Evolutionary conservation across 768 basidiomycete genomes (phyloP), one percentile per base, ranked within the genome.

Genomic region (Chiua virens): DNA sequence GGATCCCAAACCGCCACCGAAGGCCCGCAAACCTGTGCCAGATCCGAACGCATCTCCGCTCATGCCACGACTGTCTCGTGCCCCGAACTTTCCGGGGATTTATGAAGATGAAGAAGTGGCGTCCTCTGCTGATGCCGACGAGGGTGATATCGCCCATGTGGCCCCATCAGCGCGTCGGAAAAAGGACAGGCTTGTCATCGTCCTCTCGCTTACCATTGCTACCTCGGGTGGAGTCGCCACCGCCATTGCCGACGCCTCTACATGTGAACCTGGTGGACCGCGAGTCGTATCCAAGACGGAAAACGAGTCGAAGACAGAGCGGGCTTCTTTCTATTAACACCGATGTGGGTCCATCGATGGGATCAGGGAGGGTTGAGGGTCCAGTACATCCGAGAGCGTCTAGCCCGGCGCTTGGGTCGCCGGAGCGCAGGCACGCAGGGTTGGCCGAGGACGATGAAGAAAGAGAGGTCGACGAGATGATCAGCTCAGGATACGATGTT

Each of bases 341-440:
- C 51, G 30, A 63, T 56, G 45, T 67, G 49, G 65, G 66, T 25
- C 53, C 32, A 55, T 69, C 53, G 53, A 45, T 50, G 69, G 68
- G 15, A 56, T 67, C 52, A 43, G 63, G 52, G 47, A 56, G 51
- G 42, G 47, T 20, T 0, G 74, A 74, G 14, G 62, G 71, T 15
- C 58, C 75, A 21, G 62, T 76, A 21, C 73, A 74, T 17, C 82
- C 77, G 9, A 77, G 85, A 50, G 79, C 83, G 22, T 74, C 81
- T 1, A 88, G 86, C 56, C 87, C 86, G 3, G 83, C 84, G 2
- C 82, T 85, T 56, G 86, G 83, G 7, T 85, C 82, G 3, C 83
- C 85, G 27, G 58, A 74, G 20, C 76, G 81, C 40, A 69, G 78
- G 56, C 76, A 77, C 50, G 81, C 82, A 13, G 82, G 76, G 0